Percentiles rank a stretch among this genome's conserved stretches.
Conservation (phyloP, 306 rosid species). For the Glycyrrhiza uralensis region DNA sequence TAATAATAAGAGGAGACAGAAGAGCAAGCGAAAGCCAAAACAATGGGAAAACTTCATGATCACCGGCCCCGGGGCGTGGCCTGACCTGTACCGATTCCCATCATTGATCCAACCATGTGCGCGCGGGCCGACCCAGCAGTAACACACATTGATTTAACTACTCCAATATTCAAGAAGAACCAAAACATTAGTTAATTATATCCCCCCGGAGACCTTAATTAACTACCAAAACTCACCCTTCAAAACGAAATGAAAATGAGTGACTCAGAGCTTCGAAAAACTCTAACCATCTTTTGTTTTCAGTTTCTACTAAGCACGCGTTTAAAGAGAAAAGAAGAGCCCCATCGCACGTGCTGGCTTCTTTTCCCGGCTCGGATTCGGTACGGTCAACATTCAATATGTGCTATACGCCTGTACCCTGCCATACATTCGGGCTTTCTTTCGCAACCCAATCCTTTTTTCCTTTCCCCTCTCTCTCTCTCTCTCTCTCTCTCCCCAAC, state of each 20-base stretch:
- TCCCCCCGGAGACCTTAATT: background rate
- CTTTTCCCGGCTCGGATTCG: conserved; percentile 23
- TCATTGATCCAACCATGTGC: conserved; percentile 41
- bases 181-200: too few species aligned
- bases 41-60: conserved; percentile 2
- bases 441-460: background rate
- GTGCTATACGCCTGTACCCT: too few species aligned
- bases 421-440: background rate
- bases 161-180: too few species aligned
- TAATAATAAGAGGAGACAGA: background rate
- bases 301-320: conserved; percentile 47
- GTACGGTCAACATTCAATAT: conserved; percentile 2
- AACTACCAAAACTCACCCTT: background rate
- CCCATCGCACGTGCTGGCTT: conserved; percentile 51
- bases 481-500: background rate
- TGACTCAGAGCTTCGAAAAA: background rate
- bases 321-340: conserved; percentile 48
- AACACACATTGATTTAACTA: background rate
- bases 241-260: background rate
- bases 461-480: background rate
- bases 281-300: too few species aligned
- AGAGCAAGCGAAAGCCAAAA: background rate
- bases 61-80: conserved; percentile 15
- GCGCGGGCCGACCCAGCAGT: background rate
- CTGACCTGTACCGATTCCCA: conserved; percentile 24